These are phyloP conservation scores for Proliferodiscus dingleyae DNA, from an alignment of 2,329 filamentous ascomycete species.

Conservation along the genomic window DNA sequence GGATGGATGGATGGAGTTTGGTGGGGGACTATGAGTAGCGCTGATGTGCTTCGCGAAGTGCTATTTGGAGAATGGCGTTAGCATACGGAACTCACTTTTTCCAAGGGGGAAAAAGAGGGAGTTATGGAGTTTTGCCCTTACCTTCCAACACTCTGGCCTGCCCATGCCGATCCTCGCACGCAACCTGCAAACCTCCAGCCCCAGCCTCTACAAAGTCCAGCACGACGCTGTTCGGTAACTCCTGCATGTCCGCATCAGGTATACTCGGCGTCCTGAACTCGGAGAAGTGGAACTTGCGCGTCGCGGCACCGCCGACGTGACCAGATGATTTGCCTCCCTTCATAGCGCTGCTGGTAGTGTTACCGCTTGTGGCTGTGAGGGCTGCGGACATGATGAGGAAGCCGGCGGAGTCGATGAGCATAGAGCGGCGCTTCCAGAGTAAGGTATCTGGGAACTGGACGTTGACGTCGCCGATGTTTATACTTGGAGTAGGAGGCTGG, in stretches of 20 bases:
- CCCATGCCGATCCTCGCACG: conserved; percentile 56
- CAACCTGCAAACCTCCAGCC: conserved; percentile 59
- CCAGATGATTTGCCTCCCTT: too few species aligned
- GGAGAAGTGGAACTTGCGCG: conserved; percentile 78
- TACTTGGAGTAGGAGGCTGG: conserved; percentile 31
- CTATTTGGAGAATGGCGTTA: too few species aligned
- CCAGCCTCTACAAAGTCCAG: conserved; percentile 58
- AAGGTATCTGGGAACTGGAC: conserved; percentile 96
- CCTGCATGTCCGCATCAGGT: conserved; percentile 87
- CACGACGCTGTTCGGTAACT: conserved; percentile 79
- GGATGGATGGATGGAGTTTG: too few species aligned
- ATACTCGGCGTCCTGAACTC: conserved; percentile 76
- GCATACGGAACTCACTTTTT: too few species aligned
- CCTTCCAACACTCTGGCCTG: conserved; percentile 49
- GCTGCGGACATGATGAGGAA: conserved; percentile 75
- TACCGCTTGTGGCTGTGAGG: conserved; percentile 46
- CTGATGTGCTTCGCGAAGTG: too few species aligned
- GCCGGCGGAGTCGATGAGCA: conserved; percentile 79
- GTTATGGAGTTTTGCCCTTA: too few species aligned
- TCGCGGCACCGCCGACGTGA: conserved; percentile 55
- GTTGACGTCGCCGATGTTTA: conserved; percentile 70
- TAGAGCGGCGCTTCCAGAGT: conserved; percentile 89
- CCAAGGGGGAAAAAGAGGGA: too few species aligned
- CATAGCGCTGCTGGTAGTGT: conserved; percentile 37
- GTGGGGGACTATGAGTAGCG: too few species aligned